Conservation (phyloP, 768 basidiomycete genomes). For the Lactarius tabidus region DNA sequence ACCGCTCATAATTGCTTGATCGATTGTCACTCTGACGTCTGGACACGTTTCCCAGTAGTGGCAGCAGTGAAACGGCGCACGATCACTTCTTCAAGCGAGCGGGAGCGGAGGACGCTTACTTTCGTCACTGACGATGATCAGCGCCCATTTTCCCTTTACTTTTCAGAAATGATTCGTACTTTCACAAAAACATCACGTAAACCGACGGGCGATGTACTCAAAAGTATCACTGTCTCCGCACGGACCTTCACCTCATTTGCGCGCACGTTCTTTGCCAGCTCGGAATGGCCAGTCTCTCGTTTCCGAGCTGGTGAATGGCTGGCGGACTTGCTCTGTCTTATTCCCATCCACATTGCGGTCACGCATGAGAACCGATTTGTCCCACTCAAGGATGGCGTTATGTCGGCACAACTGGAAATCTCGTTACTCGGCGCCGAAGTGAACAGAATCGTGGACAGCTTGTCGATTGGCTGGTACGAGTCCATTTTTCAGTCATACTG, state of each 20-base stretch:
- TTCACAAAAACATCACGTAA: conserved; percentile 51
- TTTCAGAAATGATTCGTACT: conserved; percentile 38
- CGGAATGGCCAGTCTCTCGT: conserved; percentile 28
- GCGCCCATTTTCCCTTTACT: conserved; percentile 39
- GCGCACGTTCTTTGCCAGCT: neutral
- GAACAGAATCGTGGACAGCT: conserved; percentile 31
- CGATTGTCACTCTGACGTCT: neutral
- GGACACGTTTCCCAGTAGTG: neutral
- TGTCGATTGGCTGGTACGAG: conserved; percentile 63
- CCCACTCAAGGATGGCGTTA: conserved; percentile 55
- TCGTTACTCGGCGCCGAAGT: conserved; percentile 56
- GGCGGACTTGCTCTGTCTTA: neutral
- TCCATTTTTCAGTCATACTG: conserved; percentile 51
- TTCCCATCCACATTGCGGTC: neutral
- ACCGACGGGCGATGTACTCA: conserved; percentile 44
- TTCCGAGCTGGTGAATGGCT: neutral
- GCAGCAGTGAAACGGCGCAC: neutral
- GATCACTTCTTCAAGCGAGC: conserved; percentile 22
- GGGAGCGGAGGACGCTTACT: conserved; percentile 35
- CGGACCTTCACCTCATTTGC: conserved; percentile 31
- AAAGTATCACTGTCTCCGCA: conserved; percentile 35
- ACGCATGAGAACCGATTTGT: conserved; percentile 56
- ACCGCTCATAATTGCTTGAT: conserved; percentile 38
- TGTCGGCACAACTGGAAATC: conserved; percentile 45
- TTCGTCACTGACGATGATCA: conserved; percentile 44